phyloP scores from a whole-genome alignment of 2,329 filamentous ascomycete genomes.

The Cordyceps fumosorosea region DNA sequence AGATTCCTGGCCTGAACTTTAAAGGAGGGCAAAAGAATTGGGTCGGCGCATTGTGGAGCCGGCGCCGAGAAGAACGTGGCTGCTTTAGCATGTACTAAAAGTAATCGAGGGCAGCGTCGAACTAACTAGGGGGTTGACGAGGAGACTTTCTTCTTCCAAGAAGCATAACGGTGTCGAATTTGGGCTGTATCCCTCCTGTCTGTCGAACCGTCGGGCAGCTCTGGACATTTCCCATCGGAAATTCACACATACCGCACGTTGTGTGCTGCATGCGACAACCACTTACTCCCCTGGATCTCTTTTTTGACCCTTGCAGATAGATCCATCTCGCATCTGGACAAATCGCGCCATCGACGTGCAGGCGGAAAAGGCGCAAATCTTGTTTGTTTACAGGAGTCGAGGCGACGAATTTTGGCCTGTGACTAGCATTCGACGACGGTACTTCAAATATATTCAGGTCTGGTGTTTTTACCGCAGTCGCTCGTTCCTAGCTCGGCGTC shows the following conservation, averaged over 20 bases:
- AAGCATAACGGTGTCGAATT: neutral
- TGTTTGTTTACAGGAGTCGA: neutral
- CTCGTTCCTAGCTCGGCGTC: neutral
- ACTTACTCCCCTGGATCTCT: neutral
- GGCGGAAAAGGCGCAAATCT: neutral
- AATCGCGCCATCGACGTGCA: slow-evolving; percentile 10
- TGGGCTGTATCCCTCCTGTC: neutral
- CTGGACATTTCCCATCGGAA: neutral
- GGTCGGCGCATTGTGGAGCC: slow-evolving; percentile 13
- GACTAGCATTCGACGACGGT: neutral
- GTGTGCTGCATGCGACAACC: neutral
- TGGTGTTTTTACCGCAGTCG: neutral
- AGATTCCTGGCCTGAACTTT: too few relatives aligned
- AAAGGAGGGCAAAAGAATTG: slow-evolving; percentile 4
- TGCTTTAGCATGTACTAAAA: neutral
- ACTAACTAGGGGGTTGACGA: neutral
- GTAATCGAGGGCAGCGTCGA: slow-evolving; percentile 4
- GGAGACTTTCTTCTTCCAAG: slow-evolving; percentile 4
- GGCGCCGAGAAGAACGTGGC: slow-evolving; percentile 12
- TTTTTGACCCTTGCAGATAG: neutral
- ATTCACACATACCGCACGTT: neutral
- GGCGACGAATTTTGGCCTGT: neutral
- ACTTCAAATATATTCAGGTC: neutral
- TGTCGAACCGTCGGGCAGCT: neutral
- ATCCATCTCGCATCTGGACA: neutral